Evolutionary conservation across 257 asterid species (phyloP), one percentile per base, ranked within the genome.

Genomic region (Plantago elongata): DNA sequence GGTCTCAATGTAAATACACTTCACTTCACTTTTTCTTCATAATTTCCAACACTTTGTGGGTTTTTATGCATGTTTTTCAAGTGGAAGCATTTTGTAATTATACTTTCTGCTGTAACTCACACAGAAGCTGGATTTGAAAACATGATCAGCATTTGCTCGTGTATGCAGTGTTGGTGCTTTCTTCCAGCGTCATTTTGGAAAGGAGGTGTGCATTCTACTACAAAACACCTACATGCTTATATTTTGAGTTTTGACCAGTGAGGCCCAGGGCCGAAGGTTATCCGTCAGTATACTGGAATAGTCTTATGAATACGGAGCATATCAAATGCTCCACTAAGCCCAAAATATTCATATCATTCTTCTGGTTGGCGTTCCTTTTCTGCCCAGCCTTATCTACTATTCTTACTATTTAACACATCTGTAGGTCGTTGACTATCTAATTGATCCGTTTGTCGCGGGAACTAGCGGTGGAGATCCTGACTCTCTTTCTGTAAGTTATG

Each of bases 381-480:
- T 27, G n/a, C 55, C 50, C 50, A 9, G 13, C 34, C 63, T 17
- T 54, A 14, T 18, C 61, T 52, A 51, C 52, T 69, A 48, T 34
- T 34, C 60, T 71, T 57, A 27, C 43, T 55, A 57, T 55, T 45
- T 47, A 30, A 38, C 65, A 54, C 65, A 9, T 51, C 64, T 61
- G 60, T 72, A 91, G 98, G 95, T 88, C 69, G 98, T 86, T 65
- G 98, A 91, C 73, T 85, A 88, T 79, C 90, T 91, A 18, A 62
- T 91, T 67, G 96, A 91, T 70, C 98, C 98, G 68, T 84, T 91
- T 75, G 92, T 88, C 64, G 95, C 96, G 63, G 98, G 96, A 69
- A 88, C 98, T 45, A 82, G 87, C 60, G 96, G 77, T 14, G 98
- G 95, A 51, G 98, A 90, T 74, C 94, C 98, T 46, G 84, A 83